Conservation (phyloP, 805 yeast species). For the Lipomyces yamadae region DNA sequence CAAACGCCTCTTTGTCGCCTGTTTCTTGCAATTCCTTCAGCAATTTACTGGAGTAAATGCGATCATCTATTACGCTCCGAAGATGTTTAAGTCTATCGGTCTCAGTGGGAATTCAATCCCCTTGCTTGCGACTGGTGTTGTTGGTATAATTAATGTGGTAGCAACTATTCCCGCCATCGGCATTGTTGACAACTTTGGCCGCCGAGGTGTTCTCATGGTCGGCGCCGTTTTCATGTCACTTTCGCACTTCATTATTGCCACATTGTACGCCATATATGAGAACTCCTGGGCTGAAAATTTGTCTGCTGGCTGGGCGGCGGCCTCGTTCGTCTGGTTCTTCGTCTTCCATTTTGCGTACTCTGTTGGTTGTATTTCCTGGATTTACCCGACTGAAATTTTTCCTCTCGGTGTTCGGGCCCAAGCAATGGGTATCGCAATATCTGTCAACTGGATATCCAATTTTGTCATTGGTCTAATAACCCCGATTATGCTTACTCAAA, state of each 20-base stretch:
- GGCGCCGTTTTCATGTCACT: conserved; percentile 69
- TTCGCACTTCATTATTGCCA: conserved; percentile 48
- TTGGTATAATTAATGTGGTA: conserved; percentile 54
- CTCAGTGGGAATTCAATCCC: conserved; percentile 55
- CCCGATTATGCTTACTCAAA: conserved; percentile 52
- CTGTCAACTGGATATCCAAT: conserved; percentile 73
- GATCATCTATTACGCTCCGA: conserved; percentile 54
- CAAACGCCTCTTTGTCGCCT: conserved; percentile 31
- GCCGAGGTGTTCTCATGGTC: conserved; percentile 62
- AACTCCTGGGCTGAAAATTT: conserved; percentile 47
- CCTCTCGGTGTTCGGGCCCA: conserved; percentile 72
- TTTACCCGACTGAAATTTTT: conserved; percentile 67
- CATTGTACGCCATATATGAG: conserved; percentile 50
- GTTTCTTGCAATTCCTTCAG: conserved; percentile 37
- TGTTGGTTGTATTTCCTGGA: conserved; percentile 51
- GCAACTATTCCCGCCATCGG: conserved; percentile 62
- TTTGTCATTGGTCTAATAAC: conserved; percentile 50
- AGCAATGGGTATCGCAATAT: conserved; percentile 63
- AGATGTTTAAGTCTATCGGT: conserved; percentile 54
- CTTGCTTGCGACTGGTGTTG: conserved; percentile 51
- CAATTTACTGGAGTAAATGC: conserved; percentile 54
- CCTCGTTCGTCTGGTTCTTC: conserved; percentile 38
- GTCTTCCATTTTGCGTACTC: conserved; percentile 41
- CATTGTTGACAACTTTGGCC: conserved; percentile 64
- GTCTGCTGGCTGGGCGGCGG: conserved; percentile 39